Percentiles rank a stretch among this genome's conserved stretches.
Conservation (phyloP, 163 green algal species). For the Chlorella variabilis region DNA sequence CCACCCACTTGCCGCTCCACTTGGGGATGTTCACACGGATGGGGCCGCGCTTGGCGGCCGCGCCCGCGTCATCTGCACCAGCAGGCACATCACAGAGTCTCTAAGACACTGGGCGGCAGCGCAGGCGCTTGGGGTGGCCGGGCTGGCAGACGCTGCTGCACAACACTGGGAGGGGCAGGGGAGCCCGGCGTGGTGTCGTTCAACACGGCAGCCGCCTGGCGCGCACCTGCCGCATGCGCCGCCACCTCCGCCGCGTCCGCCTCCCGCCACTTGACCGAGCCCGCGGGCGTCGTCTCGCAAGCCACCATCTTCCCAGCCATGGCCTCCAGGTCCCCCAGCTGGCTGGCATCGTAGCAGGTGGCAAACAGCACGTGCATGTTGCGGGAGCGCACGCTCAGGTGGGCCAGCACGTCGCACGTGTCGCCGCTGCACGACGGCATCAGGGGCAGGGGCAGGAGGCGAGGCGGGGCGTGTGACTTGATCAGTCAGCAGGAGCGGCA, state of each 20-base stretch:
- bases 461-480: background rate
- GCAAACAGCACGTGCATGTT: slow-evolving; percentile 95
- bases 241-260: slow-evolving; percentile 23
- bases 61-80: slow-evolving; percentile 50
- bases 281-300: slow-evolving; percentile 52
- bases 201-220: background rate
- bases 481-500: background rate
- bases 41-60: background rate
- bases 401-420: slow-evolving; percentile 94
- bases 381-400: slow-evolving; percentile 91
- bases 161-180: no score
- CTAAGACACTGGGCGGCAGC: no score
- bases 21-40: slow-evolving; percentile 19
- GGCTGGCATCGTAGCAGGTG: slow-evolving; percentile 88
- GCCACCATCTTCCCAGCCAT: slow-evolving; percentile 44
- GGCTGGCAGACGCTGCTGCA: no score
- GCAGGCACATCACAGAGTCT: no score
- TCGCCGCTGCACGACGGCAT: slow-evolving; percentile 55
- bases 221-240: background rate
- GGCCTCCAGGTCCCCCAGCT: slow-evolving; percentile 55
- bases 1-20: slow-evolving; percentile 89
- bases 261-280: slow-evolving; percentile 61
- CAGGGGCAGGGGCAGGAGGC: background rate
- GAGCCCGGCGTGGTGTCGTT: no score
- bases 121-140: no score